Evolutionary conservation across 306 rosid genomes (phyloP), one percentile per base, ranked within the genome.

Genomic region (Cicer chorassanicum): DNA sequence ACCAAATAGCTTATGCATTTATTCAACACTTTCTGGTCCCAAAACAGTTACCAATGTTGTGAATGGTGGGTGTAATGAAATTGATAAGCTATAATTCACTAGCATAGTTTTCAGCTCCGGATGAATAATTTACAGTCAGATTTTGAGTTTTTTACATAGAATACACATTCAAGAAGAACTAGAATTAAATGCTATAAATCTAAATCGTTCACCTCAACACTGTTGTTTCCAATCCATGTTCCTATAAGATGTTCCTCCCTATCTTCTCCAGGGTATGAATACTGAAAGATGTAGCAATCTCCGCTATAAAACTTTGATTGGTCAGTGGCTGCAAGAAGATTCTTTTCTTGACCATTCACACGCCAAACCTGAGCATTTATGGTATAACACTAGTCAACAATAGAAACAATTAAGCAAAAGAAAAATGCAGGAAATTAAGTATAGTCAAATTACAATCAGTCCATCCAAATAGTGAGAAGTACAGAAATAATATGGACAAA

Each of bases 211-310:
- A 95, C 99, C 98, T 95, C 98, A 75, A 88, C 85, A n/a, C 99
- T 95, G 59, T 49, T 86, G 65, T 84, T 88, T 72, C 99, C 99
- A 73, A 92, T 80, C 99, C 99, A 95, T 72, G 96, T 90, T 86
- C 95, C 96, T 65, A 89, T 71, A 55, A 95, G 93, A 76, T 85
- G 66, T 43, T 95, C 99, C 71, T 95, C 99, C 82, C 78, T 90
- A 75, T 95, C 98, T 56, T 95, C 98, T 75, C 99, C 99, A 4
- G 97, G 88, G 76, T 92, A 95, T 50, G 99, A 70, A 79, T 95
- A 95, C 78, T 89, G 97, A 81, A 95, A 86, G 79, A 95, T 85
- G 74, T 81, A 92, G 89, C 99, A 95, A 75, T 95, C 96, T 70
- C 99, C 99, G 60, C 87, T 84, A 72, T 88, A 95, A 77, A 95